Evolutionary conservation across 2,329 filamentous ascomycete species (phyloP).

Genomic region (Aspergillus novofumigatus): DNA sequence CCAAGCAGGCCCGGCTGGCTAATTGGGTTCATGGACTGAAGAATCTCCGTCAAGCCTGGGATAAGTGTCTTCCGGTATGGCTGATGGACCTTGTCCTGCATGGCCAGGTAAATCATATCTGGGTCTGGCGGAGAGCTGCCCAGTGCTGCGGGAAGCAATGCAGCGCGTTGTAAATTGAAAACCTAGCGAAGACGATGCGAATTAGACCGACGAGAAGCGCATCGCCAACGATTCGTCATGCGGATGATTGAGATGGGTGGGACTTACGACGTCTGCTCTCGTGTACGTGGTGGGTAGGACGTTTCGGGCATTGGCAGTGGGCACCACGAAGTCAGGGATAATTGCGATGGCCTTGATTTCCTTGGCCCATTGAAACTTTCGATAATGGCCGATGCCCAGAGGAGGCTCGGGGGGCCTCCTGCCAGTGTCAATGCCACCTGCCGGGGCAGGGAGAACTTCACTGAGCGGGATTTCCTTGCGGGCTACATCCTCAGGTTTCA

Average conservation of each 20-base stretch:
- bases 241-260: not conserved
- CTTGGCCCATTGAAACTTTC: constrained; percentile 88
- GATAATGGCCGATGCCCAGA: constrained; percentile 87
- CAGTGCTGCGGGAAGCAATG: constrained; percentile 82
- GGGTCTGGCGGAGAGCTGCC: constrained; percentile 87
- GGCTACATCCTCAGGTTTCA: constrained; percentile 82
- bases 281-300: constrained; percentile 79
- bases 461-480: constrained; percentile 90
- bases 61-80: constrained; percentile 90
- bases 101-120: constrained; percentile 91
- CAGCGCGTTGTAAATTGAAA: constrained; percentile 93
- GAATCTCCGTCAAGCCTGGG: constrained; percentile 83
- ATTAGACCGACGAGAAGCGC: not conserved
- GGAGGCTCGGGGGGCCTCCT: constrained; percentile 84
- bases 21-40: constrained; percentile 83
- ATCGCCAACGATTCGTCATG: not conserved
- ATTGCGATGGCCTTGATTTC: constrained; percentile 97
- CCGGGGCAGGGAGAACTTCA: constrained; percentile 85
- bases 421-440: constrained; percentile 87
- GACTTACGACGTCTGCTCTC: constrained; percentile 72
- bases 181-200: constrained; percentile 28
- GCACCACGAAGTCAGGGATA: constrained; percentile 91
- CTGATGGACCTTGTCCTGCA: constrained; percentile 98
- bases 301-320: constrained; percentile 84
- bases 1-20: constrained; percentile 85